phyloP scores from a whole-genome alignment of 2,329 filamentous ascomycete species.

The Sphaerostilbella broomeana region DNA sequence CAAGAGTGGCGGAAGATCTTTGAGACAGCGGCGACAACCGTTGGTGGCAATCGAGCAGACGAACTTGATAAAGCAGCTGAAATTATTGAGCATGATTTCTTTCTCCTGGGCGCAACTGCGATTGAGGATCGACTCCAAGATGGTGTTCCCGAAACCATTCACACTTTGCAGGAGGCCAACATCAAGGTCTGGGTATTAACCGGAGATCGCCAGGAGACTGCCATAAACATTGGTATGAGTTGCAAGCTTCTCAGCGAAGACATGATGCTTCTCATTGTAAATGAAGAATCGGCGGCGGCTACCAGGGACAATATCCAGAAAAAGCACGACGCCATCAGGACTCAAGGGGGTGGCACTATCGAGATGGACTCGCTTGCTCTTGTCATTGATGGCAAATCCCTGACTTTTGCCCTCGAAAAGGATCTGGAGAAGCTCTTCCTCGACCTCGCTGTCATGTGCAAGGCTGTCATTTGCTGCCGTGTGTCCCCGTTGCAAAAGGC shows the following conservation, averaged over 20 bases:
- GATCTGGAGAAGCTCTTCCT: conserved; percentile 91
- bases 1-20: conserved; percentile 81
- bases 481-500: conserved; percentile 97
- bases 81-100: conserved; percentile 88
- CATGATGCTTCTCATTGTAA: conserved; percentile 95
- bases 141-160: conserved; percentile 95
- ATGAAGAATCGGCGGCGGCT: conserved; percentile 73
- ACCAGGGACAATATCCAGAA: conserved; percentile 88
- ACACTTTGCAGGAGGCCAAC: conserved; percentile 90
- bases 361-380: conserved; percentile 84
- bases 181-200: conserved; percentile 99
- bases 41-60: conserved; percentile 85
- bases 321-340: conserved; percentile 85
- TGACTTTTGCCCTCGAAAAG: conserved; percentile 88
- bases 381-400: conserved; percentile 91
- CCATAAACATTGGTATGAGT: conserved; percentile 99
- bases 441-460: conserved; percentile 90
- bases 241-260: conserved; percentile 98
- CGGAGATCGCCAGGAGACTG: conserved; percentile 94
- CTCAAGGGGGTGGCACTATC: conserved; percentile 67
- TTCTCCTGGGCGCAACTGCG: conserved; percentile 85
- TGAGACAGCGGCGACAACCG: conserved; percentile 81
- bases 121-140: conserved; percentile 97
- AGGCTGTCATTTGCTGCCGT: conserved; percentile 97
- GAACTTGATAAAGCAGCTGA: conserved; percentile 97